Conservation (phyloP, 1,139 yeast genomes). For the Blastobotrys proliferans region DNA sequence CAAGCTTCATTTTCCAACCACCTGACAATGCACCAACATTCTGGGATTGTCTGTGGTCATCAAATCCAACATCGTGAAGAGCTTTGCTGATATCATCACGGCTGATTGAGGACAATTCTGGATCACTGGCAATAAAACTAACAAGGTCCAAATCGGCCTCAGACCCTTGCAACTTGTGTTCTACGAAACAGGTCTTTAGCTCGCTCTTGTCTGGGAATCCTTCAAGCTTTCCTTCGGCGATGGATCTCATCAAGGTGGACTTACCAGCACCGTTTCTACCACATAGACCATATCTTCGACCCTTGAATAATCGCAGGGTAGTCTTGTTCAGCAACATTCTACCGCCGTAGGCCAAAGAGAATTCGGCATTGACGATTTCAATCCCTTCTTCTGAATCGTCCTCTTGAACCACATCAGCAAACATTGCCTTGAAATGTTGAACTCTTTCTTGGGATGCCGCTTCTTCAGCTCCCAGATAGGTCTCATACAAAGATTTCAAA, state of each 20-base stretch:
- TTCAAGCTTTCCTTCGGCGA: constrained; percentile 94
- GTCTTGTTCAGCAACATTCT: constrained; percentile 96
- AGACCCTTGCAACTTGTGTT: constrained; percentile 93
- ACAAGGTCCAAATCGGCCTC: constrained; percentile 91
- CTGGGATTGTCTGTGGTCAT: constrained; percentile 82
- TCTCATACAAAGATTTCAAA: constrained; percentile 48
- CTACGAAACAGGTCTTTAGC: constrained; percentile 91
- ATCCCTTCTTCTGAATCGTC: constrained; percentile 65
- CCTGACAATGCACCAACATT: constrained; percentile 94
- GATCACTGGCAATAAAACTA: constrained; percentile 84
- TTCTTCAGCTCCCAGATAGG: constrained; percentile 36
- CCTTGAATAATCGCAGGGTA: constrained; percentile 77
- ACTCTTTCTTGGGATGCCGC: constrained; percentile 46
- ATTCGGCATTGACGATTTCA: constrained; percentile 89
- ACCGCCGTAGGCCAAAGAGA: constrained; percentile 95
- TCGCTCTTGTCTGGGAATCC: constrained; percentile 93
- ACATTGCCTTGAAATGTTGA: constrained; percentile 56
- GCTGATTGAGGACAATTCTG: constrained; percentile 62
- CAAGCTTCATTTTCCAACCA: constrained; percentile 99
- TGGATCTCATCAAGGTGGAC: constrained; percentile 95
- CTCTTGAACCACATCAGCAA: constrained; percentile 57
- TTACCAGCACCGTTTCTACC: constrained; percentile 99
- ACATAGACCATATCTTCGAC: constrained; percentile 96
- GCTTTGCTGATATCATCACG: constrained; percentile 72
- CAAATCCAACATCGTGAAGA: constrained; percentile 80